Base-by-base conservation (phyloP, 2,329 filamentous ascomycete species). In the Fusarium caatingaense region DNA sequence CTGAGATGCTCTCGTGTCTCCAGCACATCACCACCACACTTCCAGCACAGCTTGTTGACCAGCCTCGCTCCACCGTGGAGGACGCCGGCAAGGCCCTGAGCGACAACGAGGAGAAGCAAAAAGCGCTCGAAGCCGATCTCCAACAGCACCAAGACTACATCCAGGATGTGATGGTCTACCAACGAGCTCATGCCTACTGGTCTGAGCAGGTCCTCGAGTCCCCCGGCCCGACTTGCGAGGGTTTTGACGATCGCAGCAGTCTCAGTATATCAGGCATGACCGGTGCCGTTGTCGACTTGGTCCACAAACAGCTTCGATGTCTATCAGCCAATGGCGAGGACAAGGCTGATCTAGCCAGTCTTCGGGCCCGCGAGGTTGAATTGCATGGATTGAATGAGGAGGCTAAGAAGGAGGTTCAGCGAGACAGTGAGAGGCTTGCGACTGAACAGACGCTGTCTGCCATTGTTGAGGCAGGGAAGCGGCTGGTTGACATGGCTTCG, bases 1-100 rank as follows among this genome's bases (percentile, higher is more conserved):
- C 12, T 20, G 41, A 44, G 41, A 44, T 44, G 41, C 41, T 20
- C 4, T 13, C 8, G 8, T 44, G 20, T 23, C 20, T 44, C 4
- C 5, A 44, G 8, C 20, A 0, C 12, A 44, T 16, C 5, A 44
- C 3, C 15, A 1, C 21, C 1, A 15, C 20, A 2, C 7, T 44
- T 10, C 41, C 1, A 20, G 1, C 20, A 12, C 7, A 44, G 12
- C 41, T 44, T 23, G 0, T 6, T 6, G 41, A 20, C 5, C 12
- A 23, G 12, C 20, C 41, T 16, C 41, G 41, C 15, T 2, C 6
- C 8, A 44, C n/a, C 5, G 41, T 44, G 12, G 20, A 44, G 11
- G 41, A 20, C 4, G 21, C 12, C n/a, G 6, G 3, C 8, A 44
- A 15, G 4, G 7, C 8, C 12, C 10, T 20, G 12, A 9, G 15